Percentiles rank a stretch among this genome's conserved stretches.
phyloP scores from a whole-genome alignment of 2,329 filamentous ascomycete genomes.

The Cylindrodendrum hubeiense region DNA sequence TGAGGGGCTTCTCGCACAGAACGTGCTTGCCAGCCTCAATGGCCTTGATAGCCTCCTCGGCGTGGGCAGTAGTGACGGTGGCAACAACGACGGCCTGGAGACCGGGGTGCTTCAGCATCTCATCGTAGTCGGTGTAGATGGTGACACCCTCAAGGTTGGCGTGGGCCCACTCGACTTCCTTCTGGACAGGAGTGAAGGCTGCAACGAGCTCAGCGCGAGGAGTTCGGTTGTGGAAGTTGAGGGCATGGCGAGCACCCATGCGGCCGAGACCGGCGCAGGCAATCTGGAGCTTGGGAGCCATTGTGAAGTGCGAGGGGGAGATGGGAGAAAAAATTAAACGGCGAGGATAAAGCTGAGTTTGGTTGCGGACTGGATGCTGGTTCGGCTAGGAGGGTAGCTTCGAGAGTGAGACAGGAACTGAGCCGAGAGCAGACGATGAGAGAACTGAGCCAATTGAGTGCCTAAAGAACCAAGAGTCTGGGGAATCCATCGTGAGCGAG shows the following conservation, averaged over 20 bases:
- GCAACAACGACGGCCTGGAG: constrained; percentile 43
- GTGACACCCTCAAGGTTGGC: constrained; percentile 39
- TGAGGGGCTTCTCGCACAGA: constrained; percentile 43
- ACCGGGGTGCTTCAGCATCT: constrained; percentile 44
- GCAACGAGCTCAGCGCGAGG: constrained; percentile 42
- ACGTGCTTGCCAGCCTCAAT: constrained; percentile 44
- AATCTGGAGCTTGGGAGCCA: constrained; percentile 42
- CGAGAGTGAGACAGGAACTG: constrained; percentile 8
- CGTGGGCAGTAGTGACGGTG: constrained; percentile 43
- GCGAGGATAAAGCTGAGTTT: background rate
- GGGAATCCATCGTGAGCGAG: constrained; percentile 6
- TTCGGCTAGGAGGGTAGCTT: constrained; percentile 4
- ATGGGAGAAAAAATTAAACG: background rate
- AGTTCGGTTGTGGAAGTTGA: constrained; percentile 43
- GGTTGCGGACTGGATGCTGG: constrained; percentile 1
- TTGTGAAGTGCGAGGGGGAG: constrained; percentile 12
- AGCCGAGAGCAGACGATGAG: constrained; percentile 5
- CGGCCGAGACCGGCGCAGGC: constrained; percentile 43
- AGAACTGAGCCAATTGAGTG: constrained; percentile 21
- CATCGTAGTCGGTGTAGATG: constrained; percentile 41
- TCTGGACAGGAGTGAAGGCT: constrained; percentile 41
- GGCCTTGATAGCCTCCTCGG: constrained; percentile 43
- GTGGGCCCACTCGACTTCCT: constrained; percentile 42
- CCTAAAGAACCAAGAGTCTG: background rate
- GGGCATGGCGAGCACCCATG: constrained; percentile 44